Conservation (phyloP, 306 rosid species). For the Luffa acutangula region DNA sequence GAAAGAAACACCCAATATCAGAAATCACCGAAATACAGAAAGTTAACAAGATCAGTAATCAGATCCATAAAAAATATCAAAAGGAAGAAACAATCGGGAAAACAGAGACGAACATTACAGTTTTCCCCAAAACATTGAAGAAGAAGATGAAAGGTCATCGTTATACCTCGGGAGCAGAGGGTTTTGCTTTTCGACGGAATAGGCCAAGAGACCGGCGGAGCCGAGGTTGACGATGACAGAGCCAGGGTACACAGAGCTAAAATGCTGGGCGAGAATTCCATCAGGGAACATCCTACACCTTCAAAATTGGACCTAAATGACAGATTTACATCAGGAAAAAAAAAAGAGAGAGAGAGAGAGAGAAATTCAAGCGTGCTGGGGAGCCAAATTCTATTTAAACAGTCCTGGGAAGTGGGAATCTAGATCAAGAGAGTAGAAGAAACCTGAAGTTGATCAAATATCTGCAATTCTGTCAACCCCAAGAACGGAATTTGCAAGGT, state of each 20-base stretch:
- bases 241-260: slow-evolving; percentile 48
- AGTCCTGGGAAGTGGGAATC: not conserved
- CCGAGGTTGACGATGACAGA: slow-evolving; percentile 68
- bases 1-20: not conserved
- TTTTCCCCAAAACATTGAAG: not conserved
- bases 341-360: not conserved
- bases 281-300: not conserved
- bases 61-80: not conserved
- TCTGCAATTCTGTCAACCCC: slow-evolving; percentile 43
- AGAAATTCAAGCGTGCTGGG: not conserved
- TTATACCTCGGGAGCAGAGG: slow-evolving; percentile 80
- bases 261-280: slow-evolving; percentile 48
- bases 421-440: not conserved
- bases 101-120: not conserved
- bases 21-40: not conserved
- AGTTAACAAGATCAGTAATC: not conserved
- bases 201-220: slow-evolving; percentile 46
- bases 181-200: slow-evolving; percentile 53
- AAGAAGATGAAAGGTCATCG: not conserved
- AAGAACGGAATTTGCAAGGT: slow-evolving; percentile 60
- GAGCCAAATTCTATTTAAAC: not conserved
- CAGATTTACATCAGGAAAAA: not conserved
- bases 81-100: not conserved
- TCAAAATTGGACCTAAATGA: not conserved
- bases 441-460: slow-evolving; percentile 66